A percentile compares a stretch with the other conserved stretches of the same genome.
Evolutionary conservation across 805 yeast genomes (phyloP).

Genomic region (Teunomyces cretensis): DNA sequence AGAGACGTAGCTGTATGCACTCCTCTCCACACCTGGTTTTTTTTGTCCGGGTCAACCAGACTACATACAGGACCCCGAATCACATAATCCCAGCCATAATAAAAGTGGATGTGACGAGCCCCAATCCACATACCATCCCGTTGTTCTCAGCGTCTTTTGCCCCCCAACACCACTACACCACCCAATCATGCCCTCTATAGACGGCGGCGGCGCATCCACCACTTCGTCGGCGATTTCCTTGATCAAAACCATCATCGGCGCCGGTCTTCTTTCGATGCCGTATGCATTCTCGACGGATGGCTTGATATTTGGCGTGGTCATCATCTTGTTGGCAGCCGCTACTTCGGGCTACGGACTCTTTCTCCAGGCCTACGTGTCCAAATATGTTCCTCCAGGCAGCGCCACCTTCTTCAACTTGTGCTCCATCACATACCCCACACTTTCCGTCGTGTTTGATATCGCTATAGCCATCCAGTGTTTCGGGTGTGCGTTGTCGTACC

Average conservation of each 20-base stretch:
- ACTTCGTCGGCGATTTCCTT: slow-evolving; percentile 58
- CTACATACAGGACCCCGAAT: too few relatives aligned
- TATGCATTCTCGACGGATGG: slow-evolving; percentile 59
- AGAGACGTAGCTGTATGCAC: too few relatives aligned
- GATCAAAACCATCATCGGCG: slow-evolving; percentile 59
- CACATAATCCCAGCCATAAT: too few relatives aligned
- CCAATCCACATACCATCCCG: slow-evolving; percentile 1
- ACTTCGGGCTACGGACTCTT: slow-evolving; percentile 70
- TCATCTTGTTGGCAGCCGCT: slow-evolving; percentile 60
- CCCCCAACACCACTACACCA: too few relatives aligned
- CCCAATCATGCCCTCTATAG: slow-evolving; percentile 15
- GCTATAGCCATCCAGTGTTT: slow-evolving; percentile 72
- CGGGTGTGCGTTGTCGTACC: slow-evolving; percentile 67
- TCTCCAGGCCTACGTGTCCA: slow-evolving; percentile 58
- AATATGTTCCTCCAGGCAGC: slow-evolving; percentile 49
- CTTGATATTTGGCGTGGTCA: slow-evolving; percentile 41
- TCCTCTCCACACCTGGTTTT: too few relatives aligned
- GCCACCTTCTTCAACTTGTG: slow-evolving; percentile 72
- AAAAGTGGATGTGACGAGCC: too few relatives aligned
- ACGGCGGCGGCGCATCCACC: slow-evolving; percentile 46
- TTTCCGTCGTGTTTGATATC: slow-evolving; percentile 60
- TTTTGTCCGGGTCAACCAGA: too few relatives aligned
- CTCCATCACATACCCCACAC: slow-evolving; percentile 57
- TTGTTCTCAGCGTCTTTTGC: too few relatives aligned
- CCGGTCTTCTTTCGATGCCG: slow-evolving; percentile 73